A percentile compares a stretch with the other conserved stretches of the same genome.
These are phyloP conservation scores for Flaveria trinervia DNA, from an alignment of 129 eudicot genomes.

Conservation along the genomic window DNA sequence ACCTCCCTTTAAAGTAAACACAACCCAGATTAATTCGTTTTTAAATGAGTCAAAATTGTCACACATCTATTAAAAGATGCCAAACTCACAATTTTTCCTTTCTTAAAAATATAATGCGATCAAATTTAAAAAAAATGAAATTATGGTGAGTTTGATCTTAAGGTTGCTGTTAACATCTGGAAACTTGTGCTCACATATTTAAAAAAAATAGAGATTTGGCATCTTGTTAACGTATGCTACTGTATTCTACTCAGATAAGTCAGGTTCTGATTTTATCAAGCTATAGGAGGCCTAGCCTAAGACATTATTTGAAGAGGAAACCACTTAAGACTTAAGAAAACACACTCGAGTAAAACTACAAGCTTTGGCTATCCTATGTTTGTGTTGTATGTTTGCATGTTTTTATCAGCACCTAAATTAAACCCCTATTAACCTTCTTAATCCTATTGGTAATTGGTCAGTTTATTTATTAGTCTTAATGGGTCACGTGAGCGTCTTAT, in stretches of 20 bases:
- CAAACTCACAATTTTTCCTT: background rate
- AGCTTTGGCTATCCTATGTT: background rate
- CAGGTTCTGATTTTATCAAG: background rate
- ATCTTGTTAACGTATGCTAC: background rate
- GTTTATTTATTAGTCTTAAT: too few relatives aligned
- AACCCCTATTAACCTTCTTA: too few relatives aligned
- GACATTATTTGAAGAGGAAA: background rate
- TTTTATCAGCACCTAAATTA: background rate
- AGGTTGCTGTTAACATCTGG: background rate
- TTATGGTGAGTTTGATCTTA: background rate
- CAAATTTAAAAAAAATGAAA: background rate
- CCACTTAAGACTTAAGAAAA: background rate
- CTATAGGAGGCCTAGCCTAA: background rate
- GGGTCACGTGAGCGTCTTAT: too few relatives aligned
- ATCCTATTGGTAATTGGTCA: too few relatives aligned
- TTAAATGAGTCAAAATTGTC: background rate
- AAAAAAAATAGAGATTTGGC: background rate
- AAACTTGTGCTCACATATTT: background rate
- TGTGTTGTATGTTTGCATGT: background rate
- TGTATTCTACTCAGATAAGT: conserved; percentile 5
- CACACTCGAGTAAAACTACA: background rate
- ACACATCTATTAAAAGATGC: background rate
- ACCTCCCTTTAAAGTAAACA: background rate
- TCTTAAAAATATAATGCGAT: too few relatives aligned
- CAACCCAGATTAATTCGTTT: background rate